Evolutionary conservation across 192 early-diverging fungal genomes (phyloP), one percentile per base, ranked within the genome.

Genomic region (Coemansia sp.): DNA sequence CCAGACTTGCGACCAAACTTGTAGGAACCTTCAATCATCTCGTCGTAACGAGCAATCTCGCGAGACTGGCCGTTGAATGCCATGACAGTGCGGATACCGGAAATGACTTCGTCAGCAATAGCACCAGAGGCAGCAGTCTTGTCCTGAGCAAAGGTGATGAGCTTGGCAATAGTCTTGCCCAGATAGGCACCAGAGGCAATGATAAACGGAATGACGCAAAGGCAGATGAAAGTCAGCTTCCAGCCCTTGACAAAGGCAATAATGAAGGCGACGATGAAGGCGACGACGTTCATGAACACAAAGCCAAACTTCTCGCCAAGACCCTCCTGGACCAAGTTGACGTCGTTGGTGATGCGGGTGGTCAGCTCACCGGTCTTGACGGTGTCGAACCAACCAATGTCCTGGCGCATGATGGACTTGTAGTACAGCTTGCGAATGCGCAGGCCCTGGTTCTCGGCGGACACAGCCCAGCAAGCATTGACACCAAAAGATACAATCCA

Each of bases 361-460:
- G 88, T 86, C 35, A 95, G 76, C 45, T 86, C 85, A 44, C 89
- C 92, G 46, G 83, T 79, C 60, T 81, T 77, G 17, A 80, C 69
- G 28, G 78, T 74, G 58, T 96, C 93, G 67, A 92, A 93, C 83
- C 87, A 96, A 14, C 77, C 80, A 59, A 92, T 88, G 32, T 96
- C 90, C 68, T 94, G 91, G 43, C 87, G 82, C 46, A 96, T 80
- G 46, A 96, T 85, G 25, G 86, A 74, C 34, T 80, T 60, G 41
- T 93, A 79, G 64, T 91, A 96, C 25, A 71, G 55, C 63, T 85
- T 68, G 48, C 92, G 80, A 44, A 94, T 88, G 36, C 91, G 81
- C 49, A 86, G 79, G n/a, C 84, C 66, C 50, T 85, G 86, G 66
- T 71, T 77, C 47, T 83, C 84, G 13, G 77, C 77, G 3, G 68